A percentile compares a stretch with the other conserved stretches of the same genome.
phyloP scores from a whole-genome alignment of 306 rosid genomes.

The Citrullus amarus region DNA sequence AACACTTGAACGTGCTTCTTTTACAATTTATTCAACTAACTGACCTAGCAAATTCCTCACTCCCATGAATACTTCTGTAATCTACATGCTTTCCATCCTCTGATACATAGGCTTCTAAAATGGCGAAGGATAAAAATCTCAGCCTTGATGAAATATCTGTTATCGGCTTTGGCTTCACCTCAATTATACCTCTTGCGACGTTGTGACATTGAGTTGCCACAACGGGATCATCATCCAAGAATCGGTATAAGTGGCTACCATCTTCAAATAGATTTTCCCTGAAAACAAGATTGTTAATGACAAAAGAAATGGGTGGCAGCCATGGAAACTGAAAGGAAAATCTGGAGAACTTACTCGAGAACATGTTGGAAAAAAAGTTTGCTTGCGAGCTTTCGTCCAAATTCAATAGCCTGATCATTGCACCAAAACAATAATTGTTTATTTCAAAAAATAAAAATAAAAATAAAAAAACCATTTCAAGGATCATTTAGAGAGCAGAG shows the following conservation, averaged over 20 bases:
- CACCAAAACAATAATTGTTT: slow-evolving; percentile 12
- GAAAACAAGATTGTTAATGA: background rate
- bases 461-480: background rate
- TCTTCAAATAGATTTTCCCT: slow-evolving; percentile 77
- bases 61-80: slow-evolving; percentile 63
- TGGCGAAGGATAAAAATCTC: slow-evolving; percentile 53
- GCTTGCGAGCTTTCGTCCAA: slow-evolving; percentile 81
- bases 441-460: background rate
- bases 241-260: slow-evolving; percentile 75
- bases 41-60: slow-evolving; percentile 94
- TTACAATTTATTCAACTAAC: slow-evolving; percentile 8
- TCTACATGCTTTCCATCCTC: slow-evolving; percentile 64
- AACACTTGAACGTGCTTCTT: background rate
- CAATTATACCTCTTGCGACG: slow-evolving; percentile 62
- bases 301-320: background rate
- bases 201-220: slow-evolving; percentile 74
- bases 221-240: slow-evolving; percentile 74
- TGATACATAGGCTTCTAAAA: slow-evolving; percentile 70
- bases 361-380: slow-evolving; percentile 65
- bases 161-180: slow-evolving; percentile 64
- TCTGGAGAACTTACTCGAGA: slow-evolving; percentile 55
- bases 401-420: slow-evolving; percentile 59
- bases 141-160: slow-evolving; percentile 73
- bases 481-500: background rate
- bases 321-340: background rate